A percentile compares a stretch with the other conserved stretches of the same genome.
These are phyloP conservation scores for Xylariaceae sp. DNA, from an alignment of 2,329 filamentous ascomycete genomes.

Conservation along the genomic window DNA sequence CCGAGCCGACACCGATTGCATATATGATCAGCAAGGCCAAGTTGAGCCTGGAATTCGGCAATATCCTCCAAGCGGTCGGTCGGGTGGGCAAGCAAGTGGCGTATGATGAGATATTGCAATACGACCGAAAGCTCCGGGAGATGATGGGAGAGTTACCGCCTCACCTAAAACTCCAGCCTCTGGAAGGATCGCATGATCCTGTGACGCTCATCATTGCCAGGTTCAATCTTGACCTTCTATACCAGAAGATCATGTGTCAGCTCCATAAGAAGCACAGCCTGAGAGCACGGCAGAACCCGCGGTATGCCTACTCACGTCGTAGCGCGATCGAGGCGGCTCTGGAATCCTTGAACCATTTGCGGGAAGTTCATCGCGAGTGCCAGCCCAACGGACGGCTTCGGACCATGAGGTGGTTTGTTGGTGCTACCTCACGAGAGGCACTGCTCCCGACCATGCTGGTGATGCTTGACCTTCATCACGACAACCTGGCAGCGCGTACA, in stretches of 20 bases:
- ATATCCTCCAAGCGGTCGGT: conserved; percentile 60
- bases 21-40: conserved; percentile 72
- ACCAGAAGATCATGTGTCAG: conserved; percentile 81
- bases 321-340: conserved; percentile 82
- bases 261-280: conserved; percentile 82
- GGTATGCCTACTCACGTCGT: conserved; percentile 77
- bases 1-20: conserved; percentile 66
- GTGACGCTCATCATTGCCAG: conserved; percentile 80
- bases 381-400: conserved; percentile 64
- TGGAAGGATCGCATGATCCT: conserved; percentile 72
- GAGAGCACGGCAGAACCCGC: conserved; percentile 67
- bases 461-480: conserved; percentile 72
- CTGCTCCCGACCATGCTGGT: conserved; percentile 79
- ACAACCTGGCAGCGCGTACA: conserved; percentile 41
- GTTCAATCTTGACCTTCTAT: conserved; percentile 76
- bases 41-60: conserved; percentile 61
- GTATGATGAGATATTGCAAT: conserved; percentile 58
- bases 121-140: conserved; percentile 54
- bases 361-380: conserved; percentile 67
- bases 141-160: conserved; percentile 64
- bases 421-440: conserved; percentile 75
- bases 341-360: conserved; percentile 70
- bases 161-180: conserved; percentile 66
- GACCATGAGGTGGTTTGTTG: conserved; percentile 70
- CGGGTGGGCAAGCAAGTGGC: conserved; percentile 46